A percentile compares a stretch with the other conserved stretches of the same genome.
phyloP scores from a whole-genome alignment of 257 asterid species.

The Leptodermis oblonga region DNA sequence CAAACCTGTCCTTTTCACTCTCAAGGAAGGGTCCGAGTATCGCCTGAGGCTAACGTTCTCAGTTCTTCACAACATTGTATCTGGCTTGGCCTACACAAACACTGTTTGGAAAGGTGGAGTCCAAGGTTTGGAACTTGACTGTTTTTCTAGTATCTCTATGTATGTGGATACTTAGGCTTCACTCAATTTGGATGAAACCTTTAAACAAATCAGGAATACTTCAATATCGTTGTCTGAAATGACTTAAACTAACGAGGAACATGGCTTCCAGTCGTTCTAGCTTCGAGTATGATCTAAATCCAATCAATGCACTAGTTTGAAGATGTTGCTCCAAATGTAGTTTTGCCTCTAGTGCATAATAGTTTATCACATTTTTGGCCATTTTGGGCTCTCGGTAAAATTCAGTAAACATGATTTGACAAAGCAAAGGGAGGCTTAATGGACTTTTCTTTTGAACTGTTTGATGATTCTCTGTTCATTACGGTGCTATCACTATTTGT shows the following conservation, averaged over 20 bases:
- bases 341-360: not conserved
- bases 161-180: not conserved
- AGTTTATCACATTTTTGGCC: not conserved
- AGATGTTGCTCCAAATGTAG: not conserved
- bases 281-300: not conserved
- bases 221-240: not conserved
- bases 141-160: slow-evolving; percentile 3
- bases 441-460: not conserved
- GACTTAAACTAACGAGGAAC: not conserved
- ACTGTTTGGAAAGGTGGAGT: slow-evolving; percentile 67
- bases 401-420: not conserved
- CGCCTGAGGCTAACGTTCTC: slow-evolving; percentile 61
- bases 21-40: slow-evolving; percentile 61
- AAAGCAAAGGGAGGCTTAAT: not conserved
- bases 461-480: not conserved
- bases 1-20: slow-evolving; percentile 46
- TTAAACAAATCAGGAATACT: not conserved
- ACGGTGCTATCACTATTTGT: not conserved
- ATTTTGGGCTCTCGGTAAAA: not conserved
- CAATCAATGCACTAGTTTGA: not conserved
- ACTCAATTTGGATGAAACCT: not conserved
- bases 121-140: slow-evolving; percentile 42
- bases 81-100: slow-evolving; percentile 68
- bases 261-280: not conserved
- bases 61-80: slow-evolving; percentile 75